Percentiles rank a stretch among this genome's conserved stretches.
These are phyloP conservation scores for Pyricularia sp. DNA, from an alignment of 2,329 filamentous ascomycete species.

Conservation along the genomic window DNA sequence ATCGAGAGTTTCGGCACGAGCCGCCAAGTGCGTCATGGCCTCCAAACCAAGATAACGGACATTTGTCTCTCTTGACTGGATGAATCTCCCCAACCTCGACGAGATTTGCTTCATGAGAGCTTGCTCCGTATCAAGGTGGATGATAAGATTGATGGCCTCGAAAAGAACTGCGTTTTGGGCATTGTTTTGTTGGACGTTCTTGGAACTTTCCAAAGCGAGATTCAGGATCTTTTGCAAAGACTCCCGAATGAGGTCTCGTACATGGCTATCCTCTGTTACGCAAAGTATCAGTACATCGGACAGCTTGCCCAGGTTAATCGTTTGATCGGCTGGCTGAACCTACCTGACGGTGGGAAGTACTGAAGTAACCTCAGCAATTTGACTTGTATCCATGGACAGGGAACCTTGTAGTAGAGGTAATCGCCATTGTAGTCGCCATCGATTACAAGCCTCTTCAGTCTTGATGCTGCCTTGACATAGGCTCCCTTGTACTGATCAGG, in stretches of 20 bases:
- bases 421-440: constrained; percentile 82
- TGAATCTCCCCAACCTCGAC: constrained; percentile 79
- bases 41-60: constrained; percentile 91
- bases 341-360: constrained; percentile 90
- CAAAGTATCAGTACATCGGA: constrained; percentile 2
- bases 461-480: constrained; percentile 83
- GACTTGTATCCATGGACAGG: constrained; percentile 95
- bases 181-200: constrained; percentile 99
- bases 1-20: constrained; percentile 82
- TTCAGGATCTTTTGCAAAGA: constrained; percentile 86
- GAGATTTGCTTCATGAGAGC: constrained; percentile 95
- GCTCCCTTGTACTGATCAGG: constrained; percentile 89
- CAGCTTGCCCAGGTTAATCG: neutral
- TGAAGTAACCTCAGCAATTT: constrained; percentile 85
- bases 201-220: constrained; percentile 80
- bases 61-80: constrained; percentile 92
- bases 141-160: constrained; percentile 96
- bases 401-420: constrained; percentile 99
- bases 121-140: constrained; percentile 91
- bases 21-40: constrained; percentile 95
- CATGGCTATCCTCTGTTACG: constrained; percentile 68
- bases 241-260: constrained; percentile 82
- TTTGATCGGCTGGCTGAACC: constrained; percentile 12
- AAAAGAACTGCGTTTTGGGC: constrained; percentile 96
- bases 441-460: constrained; percentile 79